Evolutionary conservation across 108 stramenopile species (phyloP).

Genomic region (Discostella pseudostelligera): DNA sequence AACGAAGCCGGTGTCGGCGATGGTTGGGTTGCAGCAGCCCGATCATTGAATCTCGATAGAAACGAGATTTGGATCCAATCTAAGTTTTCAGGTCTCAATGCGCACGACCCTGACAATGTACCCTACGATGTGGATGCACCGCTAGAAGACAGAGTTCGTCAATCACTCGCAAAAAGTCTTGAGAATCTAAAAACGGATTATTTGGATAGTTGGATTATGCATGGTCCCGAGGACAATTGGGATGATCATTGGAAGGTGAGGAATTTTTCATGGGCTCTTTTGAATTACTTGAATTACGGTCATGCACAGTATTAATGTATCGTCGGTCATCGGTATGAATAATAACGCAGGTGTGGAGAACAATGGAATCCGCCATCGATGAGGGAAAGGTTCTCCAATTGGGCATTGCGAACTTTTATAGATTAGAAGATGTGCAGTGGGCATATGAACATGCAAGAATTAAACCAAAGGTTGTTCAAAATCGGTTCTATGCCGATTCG

Average conservation of each 20-base stretch:
- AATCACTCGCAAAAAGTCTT: constrained; percentile 61
- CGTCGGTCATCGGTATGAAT: too few relatives aligned
- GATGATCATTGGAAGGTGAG: constrained; percentile 35
- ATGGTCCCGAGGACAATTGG: constrained; percentile 53
- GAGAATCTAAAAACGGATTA: constrained; percentile 80
- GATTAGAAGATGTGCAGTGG: constrained; percentile 44
- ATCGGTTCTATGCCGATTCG: constrained; percentile 57
- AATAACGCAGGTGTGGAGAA: constrained; percentile 18
- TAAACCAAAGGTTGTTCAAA: constrained; percentile 57
- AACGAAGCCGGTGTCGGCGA: constrained; percentile 52
- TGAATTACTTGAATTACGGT: neutral
- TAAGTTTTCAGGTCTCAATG: constrained; percentile 53
- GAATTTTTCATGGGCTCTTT: neutral
- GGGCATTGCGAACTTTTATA: constrained; percentile 59
- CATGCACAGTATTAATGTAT: constrained; percentile 2
- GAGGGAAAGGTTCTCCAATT: constrained; percentile 44
- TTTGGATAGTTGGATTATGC: constrained; percentile 78
- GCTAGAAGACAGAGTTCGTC: constrained; percentile 61
- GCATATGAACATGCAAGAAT: constrained; percentile 50
- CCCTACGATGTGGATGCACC: constrained; percentile 75
- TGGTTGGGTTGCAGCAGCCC: constrained; percentile 37
- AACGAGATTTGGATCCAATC: constrained; percentile 60
- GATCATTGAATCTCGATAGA: constrained; percentile 33
- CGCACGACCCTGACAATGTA: constrained; percentile 52
- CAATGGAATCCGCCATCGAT: constrained; percentile 48